Conservation (phyloP, 2,329 filamentous ascomycete genomes). For the Neofusicoccum umdonicola region DNA sequence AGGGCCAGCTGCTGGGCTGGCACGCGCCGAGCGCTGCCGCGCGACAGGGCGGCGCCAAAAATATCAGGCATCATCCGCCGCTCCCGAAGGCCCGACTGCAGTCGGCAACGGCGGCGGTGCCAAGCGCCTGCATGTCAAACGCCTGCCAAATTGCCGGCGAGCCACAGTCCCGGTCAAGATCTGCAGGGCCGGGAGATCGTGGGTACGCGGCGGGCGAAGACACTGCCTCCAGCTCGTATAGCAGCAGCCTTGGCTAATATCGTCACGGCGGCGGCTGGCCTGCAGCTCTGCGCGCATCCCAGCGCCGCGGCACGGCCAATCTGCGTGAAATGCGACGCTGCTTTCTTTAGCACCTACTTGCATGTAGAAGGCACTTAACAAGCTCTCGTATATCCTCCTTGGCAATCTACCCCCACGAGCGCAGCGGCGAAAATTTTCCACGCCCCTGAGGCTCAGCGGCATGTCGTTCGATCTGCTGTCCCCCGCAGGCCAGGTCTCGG, state of each 20-base stretch:
- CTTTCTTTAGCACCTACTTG: background rate
- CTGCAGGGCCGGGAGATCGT: constrained; percentile 15
- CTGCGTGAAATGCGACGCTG: background rate
- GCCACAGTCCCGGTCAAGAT: constrained; percentile 11
- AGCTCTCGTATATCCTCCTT: background rate
- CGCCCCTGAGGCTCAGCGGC: background rate
- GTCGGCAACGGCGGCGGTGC: background rate
- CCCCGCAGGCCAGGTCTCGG: background rate
- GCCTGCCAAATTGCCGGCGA: background rate
- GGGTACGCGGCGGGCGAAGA: background rate
- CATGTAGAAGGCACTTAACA: background rate
- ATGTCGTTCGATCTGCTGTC: background rate
- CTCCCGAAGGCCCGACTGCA: constrained; percentile 2
- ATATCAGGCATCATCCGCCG: background rate
- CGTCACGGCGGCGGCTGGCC: background rate
- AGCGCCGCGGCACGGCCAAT: background rate
- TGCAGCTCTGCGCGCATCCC: background rate
- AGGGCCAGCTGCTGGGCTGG: background rate
- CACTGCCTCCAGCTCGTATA: background rate
- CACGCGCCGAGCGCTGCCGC: background rate
- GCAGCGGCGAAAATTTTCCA: background rate
- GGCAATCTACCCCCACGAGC: background rate
- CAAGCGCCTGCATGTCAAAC: constrained; percentile 5
- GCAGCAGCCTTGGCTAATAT: constrained; percentile 1
- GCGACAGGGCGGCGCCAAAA: background rate